A percentile compares a stretch with the other conserved stretches of the same genome.
phyloP scores from a whole-genome alignment of 192 early-diverging fungal genomes.

The Linnemannia hyalina region DNA sequence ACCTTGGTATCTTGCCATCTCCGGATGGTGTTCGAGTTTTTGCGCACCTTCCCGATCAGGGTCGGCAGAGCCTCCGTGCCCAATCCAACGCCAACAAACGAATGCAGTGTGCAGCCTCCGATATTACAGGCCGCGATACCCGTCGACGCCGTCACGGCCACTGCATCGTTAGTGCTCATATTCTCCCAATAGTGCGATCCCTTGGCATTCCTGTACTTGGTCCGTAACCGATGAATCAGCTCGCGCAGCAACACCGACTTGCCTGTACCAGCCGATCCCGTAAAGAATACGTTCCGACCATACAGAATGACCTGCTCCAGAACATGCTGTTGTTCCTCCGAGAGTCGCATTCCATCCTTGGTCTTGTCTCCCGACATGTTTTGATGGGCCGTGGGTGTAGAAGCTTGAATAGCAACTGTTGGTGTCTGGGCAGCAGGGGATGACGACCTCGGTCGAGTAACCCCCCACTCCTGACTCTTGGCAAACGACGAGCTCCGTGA shows the following conservation, averaged over 20 bases:
- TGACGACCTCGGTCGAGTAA: slow-evolving; percentile 3
- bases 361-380: slow-evolving; percentile 10
- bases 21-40: slow-evolving; percentile 33
- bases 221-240: slow-evolving; percentile 56
- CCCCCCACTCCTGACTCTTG: background rate
- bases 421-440: slow-evolving; percentile 1
- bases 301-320: slow-evolving; percentile 70
- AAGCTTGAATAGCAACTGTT: background rate
- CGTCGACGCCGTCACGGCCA: slow-evolving; percentile 80
- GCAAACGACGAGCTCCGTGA: slow-evolving; percentile 8
- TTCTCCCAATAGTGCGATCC: slow-evolving; percentile 54
- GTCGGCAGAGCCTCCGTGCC: slow-evolving; percentile 56
- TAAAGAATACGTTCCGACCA: slow-evolving; percentile 75
- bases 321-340: slow-evolving; percentile 70
- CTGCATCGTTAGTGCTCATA: slow-evolving; percentile 25
- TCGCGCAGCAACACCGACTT: slow-evolving; percentile 65
- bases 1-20: slow-evolving; percentile 75
- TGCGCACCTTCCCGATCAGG: slow-evolving; percentile 45
- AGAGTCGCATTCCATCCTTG: slow-evolving; percentile 55
- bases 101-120: slow-evolving; percentile 80
- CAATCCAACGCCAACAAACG: slow-evolving; percentile 77
- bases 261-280: slow-evolving; percentile 80
- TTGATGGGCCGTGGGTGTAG: background rate
- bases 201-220: slow-evolving; percentile 63
- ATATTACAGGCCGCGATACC: slow-evolving; percentile 88